Percentiles rank a stretch among this genome's conserved stretches.
These are phyloP conservation scores for Hypomontagnella submonticulosa DNA, from an alignment of 495 filamentous ascomycete genomes.

Conservation along the genomic window DNA sequence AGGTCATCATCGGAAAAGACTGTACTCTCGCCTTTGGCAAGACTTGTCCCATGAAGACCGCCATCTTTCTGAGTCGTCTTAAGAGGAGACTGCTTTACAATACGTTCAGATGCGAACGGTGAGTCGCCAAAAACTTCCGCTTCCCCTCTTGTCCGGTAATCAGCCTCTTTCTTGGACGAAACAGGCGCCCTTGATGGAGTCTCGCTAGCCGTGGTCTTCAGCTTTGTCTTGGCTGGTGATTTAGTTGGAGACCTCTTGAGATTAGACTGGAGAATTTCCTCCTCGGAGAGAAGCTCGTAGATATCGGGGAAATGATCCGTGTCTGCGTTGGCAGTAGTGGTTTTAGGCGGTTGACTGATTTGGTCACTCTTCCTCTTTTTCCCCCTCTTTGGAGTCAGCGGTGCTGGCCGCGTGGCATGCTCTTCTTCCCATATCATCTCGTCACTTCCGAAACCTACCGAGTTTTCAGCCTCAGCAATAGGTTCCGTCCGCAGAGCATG, in stretches of 20 bases:
- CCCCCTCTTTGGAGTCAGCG: constrained; percentile 58
- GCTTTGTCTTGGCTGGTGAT: constrained; percentile 45
- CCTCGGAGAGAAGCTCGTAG: constrained; percentile 48
- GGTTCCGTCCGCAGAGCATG: constrained; percentile 43
- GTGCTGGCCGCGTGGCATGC: constrained; percentile 51
- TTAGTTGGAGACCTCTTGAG: constrained; percentile 42
- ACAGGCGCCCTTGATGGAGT: constrained; percentile 28
- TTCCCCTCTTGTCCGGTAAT: constrained; percentile 9
- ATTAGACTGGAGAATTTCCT: constrained; percentile 34
- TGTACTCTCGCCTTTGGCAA: neutral
- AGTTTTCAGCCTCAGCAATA: constrained; percentile 44
- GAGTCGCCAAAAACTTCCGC: constrained; percentile 21
- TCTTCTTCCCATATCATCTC: constrained; percentile 71
- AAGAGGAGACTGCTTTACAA: constrained; percentile 35
- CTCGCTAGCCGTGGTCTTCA: constrained; percentile 36
- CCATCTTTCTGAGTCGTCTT: constrained; percentile 29
- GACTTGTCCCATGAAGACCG: neutral
- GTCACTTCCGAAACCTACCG: constrained; percentile 64
- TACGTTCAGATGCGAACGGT: constrained; percentile 10
- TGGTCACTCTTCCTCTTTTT: constrained; percentile 83
- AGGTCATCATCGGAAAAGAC: constrained; percentile 6
- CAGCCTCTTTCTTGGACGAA: constrained; percentile 27
- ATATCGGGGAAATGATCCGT: constrained; percentile 57
- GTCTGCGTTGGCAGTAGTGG: constrained; percentile 37
- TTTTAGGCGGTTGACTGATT: constrained; percentile 56